phyloP scores from a whole-genome alignment of 148 eudicot genomes.

The Nepenthes gracilis region DNA sequence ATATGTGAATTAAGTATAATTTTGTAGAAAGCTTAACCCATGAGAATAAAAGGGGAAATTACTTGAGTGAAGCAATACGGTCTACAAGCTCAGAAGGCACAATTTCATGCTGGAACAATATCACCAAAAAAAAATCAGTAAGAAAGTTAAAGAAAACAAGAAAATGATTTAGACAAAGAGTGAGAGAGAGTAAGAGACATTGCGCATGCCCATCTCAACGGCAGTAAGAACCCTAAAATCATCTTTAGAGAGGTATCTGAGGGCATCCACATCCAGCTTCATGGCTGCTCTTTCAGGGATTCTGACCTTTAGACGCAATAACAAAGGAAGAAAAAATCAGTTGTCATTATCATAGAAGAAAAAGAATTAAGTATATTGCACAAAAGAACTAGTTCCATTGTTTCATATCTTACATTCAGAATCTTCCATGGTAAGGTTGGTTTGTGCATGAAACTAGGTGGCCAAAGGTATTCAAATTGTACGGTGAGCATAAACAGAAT shows the following conservation, averaged over 20 bases:
- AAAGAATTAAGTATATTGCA: too few relatives aligned
- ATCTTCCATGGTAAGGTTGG: too few relatives aligned
- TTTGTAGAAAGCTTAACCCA: neutral
- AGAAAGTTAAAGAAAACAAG: neutral
- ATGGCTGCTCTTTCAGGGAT: conserved; percentile 15
- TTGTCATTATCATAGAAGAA: too few relatives aligned
- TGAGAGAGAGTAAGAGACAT: conserved; percentile 18
- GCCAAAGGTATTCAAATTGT: too few relatives aligned
- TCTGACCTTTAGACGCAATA: too few relatives aligned
- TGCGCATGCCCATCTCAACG: conserved; percentile 98
- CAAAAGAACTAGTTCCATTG: too few relatives aligned
- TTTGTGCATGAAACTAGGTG: too few relatives aligned
- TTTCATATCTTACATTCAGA: too few relatives aligned
- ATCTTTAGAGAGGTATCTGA: conserved; percentile 81
- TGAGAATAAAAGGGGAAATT: conserved; percentile 5
- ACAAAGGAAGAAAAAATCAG: too few relatives aligned
- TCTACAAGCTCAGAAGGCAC: conserved; percentile 74
- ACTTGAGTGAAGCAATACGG: conserved; percentile 89
- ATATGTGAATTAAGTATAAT: neutral
- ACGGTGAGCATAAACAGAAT: too few relatives aligned
- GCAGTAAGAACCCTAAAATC: conserved; percentile 95
- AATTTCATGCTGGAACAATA: conserved; percentile 66
- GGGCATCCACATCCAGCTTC: conserved; percentile 81
- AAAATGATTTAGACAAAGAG: neutral
- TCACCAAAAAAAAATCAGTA: neutral